Base-by-base conservation (phyloP, 2,329 filamentous ascomycete species). In the Plectosphaerella sp. region DNA sequence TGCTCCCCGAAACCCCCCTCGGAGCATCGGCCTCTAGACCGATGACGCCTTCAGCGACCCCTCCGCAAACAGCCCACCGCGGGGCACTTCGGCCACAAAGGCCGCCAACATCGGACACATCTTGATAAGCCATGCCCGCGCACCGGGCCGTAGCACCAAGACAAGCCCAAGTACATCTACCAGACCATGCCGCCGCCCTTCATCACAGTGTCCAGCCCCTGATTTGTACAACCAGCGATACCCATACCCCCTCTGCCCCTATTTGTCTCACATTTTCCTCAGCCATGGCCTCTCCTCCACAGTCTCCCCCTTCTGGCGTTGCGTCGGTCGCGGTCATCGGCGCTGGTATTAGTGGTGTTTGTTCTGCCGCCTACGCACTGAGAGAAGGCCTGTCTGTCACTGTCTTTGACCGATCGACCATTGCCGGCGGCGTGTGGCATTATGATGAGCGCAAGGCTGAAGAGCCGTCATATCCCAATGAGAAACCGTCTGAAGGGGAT, bases 381-480 rank as follows among this genome's bases (percentile, higher is more conserved):
- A 42, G 18, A 12, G 28, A 37, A 18, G 37, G 46, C 25, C 22
- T 37, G 9, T 6, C n/a, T 3, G 45, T 45, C 12, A 48, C 45
- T 7, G 36, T 52, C 15, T 52, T 48, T 22, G 50, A 52, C 33
- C 45, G 50, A 20, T 28, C 50, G 7, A 24, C 5, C 15, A 28
- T 33, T 5, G 3, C 48, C 3, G 48, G 48, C 18, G 48, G 48
- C 22, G 37, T 73, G 2, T 74, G 72, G 72, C 63, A 67, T 35
- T 72, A 64, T 45, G 66, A 72, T 18, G 55, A 62, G 11, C 61
- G 62, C 5, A 48, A 58, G 6, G 55, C 68, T 1, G 59, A 58
- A 12, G 63, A 67, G 41, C 61, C 67, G 2, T 49, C 61, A 0
- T 74, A 69, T 45, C 70, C 70, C 0, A 67, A 62, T 52, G 56